Percentiles rank a stretch among this genome's conserved stretches.
These are phyloP conservation scores for Amphirosellinia nigrospora DNA, from an alignment of 495 filamentous ascomycete genomes.

Conservation along the genomic window DNA sequence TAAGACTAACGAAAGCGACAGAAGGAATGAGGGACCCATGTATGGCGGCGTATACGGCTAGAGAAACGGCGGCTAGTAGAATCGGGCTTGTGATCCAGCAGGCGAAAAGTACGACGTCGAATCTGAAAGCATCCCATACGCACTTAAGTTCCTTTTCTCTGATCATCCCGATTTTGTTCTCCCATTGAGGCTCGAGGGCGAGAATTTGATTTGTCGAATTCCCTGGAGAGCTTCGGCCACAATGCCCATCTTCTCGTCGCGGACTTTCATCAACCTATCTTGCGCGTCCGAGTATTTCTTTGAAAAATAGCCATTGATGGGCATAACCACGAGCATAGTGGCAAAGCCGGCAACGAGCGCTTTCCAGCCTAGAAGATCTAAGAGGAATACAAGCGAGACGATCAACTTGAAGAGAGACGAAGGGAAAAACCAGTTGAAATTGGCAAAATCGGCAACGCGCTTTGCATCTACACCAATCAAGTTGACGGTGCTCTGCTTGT, in stretches of 20 bases:
- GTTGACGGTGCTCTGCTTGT: slow-evolving; percentile 80
- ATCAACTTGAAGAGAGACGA: slow-evolving; percentile 64
- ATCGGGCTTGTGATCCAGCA: slow-evolving; percentile 80
- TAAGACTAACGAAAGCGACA: slow-evolving; percentile 80
- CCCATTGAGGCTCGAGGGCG: slow-evolving; percentile 80
- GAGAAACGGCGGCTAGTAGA: slow-evolving; percentile 71
- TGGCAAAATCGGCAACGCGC: slow-evolving; percentile 73
- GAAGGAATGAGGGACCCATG: slow-evolving; percentile 70
- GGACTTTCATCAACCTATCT: slow-evolving; percentile 76
- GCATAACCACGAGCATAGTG: slow-evolving; percentile 66
- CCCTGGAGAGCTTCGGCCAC: slow-evolving; percentile 82
- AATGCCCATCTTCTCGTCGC: slow-evolving; percentile 78
- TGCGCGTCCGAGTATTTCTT: slow-evolving; percentile 71
- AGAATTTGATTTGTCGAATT: slow-evolving; percentile 89
- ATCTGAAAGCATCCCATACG: slow-evolving; percentile 69
- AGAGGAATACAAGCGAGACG: slow-evolving; percentile 69
- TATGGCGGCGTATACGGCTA: slow-evolving; percentile 70
- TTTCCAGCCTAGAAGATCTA: slow-evolving; percentile 75
- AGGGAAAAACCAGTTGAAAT: slow-evolving; percentile 70
- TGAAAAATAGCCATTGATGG: slow-evolving; percentile 72
- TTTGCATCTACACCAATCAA: slow-evolving; percentile 78
- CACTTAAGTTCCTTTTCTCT: slow-evolving; percentile 69
- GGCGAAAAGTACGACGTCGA: slow-evolving; percentile 62
- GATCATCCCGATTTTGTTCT: slow-evolving; percentile 70
- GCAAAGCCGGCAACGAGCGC: slow-evolving; percentile 71